Percentiles rank a stretch among this genome's conserved stretches.
phyloP scores from a whole-genome alignment of 1,284 basidiomycete species.

The Wallemia mellicola region DNA sequence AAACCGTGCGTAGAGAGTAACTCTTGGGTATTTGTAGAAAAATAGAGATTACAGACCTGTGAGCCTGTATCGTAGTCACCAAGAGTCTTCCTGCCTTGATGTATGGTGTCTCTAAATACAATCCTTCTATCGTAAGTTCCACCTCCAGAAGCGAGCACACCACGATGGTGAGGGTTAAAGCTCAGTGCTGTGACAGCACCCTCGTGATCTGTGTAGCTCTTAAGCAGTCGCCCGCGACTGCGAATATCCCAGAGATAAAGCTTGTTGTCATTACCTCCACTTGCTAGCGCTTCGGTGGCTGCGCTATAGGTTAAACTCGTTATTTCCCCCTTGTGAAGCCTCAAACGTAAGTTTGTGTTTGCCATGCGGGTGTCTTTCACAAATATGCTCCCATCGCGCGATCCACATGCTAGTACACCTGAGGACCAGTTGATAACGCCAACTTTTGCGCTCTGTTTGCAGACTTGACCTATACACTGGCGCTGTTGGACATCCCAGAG shows the following conservation, averaged over 20 bases:
- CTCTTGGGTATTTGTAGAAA: constrained; percentile 86
- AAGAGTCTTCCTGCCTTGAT: constrained; percentile 43
- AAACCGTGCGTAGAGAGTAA: constrained; percentile 93
- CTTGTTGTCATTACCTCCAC: constrained; percentile 95
- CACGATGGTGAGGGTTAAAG: constrained; percentile 84
- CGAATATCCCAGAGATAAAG: constrained; percentile 71
- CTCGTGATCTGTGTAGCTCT: constrained; percentile 83
- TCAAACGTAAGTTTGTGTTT: constrained; percentile 36
- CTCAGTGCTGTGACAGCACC: constrained; percentile 96
- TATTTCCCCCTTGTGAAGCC: constrained; percentile 74
- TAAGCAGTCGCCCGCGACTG: constrained; percentile 32
- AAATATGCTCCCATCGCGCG: constrained; percentile 67
- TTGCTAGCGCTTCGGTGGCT: constrained; percentile 44
- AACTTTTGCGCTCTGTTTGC: too few relatives aligned
- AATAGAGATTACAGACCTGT: constrained; percentile 93
- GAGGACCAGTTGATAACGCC: too few relatives aligned
- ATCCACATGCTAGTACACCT: constrained; percentile 75
- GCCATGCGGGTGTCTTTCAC: constrained; percentile 74
- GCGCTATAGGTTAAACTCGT: constrained; percentile 43
- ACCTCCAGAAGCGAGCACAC: constrained; percentile 74
- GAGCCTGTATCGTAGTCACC: constrained; percentile 61
- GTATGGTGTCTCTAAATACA: constrained; percentile 86
- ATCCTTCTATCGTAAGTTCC: constrained; percentile 95
- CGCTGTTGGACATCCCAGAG: constrained; percentile 87
- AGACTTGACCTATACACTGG: too few relatives aligned